Conservation (phyloP, 2,329 filamentous ascomycete genomes). For the Fusarium sarcochroum region DNA sequence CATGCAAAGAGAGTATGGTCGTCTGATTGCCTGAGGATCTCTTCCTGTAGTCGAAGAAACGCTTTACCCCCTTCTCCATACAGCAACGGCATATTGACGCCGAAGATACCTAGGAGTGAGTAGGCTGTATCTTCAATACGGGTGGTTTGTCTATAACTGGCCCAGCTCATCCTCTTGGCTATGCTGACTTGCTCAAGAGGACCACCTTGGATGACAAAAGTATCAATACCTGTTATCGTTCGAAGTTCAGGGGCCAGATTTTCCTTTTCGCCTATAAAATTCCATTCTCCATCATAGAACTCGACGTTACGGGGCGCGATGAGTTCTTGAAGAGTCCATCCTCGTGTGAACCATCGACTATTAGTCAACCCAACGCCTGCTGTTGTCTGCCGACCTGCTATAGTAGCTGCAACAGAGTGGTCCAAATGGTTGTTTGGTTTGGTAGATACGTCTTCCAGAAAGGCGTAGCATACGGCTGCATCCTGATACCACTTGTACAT, state of each 20-base stretch:
- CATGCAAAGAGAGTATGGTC: constrained; percentile 30
- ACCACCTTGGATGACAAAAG: constrained; percentile 2
- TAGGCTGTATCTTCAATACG: constrained; percentile 23
- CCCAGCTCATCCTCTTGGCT: constrained; percentile 11
- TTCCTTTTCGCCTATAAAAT: constrained; percentile 5
- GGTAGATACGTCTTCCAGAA: constrained; percentile 9
- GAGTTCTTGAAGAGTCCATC: constrained; percentile 25
- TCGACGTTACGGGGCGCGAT: neutral
- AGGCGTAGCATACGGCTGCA: constrained; percentile 19
- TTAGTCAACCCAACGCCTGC: neutral
- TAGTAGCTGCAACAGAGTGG: neutral
- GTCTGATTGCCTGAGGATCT: constrained; percentile 20
- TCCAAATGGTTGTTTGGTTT: neutral
- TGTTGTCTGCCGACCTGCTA: too few species aligned
- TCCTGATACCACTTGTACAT: constrained; percentile 38
- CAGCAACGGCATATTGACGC: constrained; percentile 23
- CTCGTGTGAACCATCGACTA: constrained; percentile 18
- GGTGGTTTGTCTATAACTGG: neutral
- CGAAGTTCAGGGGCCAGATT: neutral
- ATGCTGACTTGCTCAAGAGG: constrained; percentile 7
- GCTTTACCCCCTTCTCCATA: constrained; percentile 22
- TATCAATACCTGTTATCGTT: constrained; percentile 2
- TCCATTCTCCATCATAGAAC: constrained; percentile 10
- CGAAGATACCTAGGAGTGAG: constrained; percentile 14
- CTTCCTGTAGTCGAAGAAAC: constrained; percentile 22